phyloP scores from a whole-genome alignment of 2,329 filamentous ascomycete genomes.

The Fusarium neocosmosporiellum region DNA sequence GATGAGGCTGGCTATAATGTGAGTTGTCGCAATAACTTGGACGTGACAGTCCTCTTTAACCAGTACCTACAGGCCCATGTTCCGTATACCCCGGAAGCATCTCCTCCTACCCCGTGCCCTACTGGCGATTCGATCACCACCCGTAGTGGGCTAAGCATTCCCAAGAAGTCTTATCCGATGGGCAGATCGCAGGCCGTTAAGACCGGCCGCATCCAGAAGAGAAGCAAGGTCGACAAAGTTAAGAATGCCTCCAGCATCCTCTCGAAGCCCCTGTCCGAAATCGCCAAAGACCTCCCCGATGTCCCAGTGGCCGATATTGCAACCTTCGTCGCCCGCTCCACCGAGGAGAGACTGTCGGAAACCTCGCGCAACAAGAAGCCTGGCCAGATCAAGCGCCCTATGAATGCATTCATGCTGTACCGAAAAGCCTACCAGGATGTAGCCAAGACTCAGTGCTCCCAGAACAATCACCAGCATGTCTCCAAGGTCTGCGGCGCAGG shows the following conservation, averaged over 20 bases:
- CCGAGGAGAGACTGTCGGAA: slow-evolving; percentile 74
- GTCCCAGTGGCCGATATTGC: slow-evolving; percentile 82
- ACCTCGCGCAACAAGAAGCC: slow-evolving; percentile 72
- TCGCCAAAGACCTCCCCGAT: slow-evolving; percentile 71
- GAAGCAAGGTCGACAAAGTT: slow-evolving; percentile 46
- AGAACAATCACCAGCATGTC: slow-evolving; percentile 94
- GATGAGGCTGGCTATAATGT: slow-evolving; percentile 38
- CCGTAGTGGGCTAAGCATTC: slow-evolving; percentile 50
- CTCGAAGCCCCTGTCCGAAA: slow-evolving; percentile 74
- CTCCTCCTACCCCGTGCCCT: slow-evolving; percentile 55
- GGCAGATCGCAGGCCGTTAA: slow-evolving; percentile 28
- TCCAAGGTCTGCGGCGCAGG: slow-evolving; percentile 88
- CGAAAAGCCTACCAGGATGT: slow-evolving; percentile 91
- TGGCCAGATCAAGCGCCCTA: slow-evolving; percentile 87
- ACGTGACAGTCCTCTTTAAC: slow-evolving; percentile 1
- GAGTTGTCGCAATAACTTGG: background rate
- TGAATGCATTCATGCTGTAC: slow-evolving; percentile 99
- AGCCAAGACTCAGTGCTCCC: slow-evolving; percentile 81
- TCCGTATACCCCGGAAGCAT: slow-evolving; percentile 60
- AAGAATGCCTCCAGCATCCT: slow-evolving; percentile 60
- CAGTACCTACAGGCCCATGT: slow-evolving; percentile 18
- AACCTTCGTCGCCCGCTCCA: slow-evolving; percentile 78
- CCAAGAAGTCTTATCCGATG: slow-evolving; percentile 31
- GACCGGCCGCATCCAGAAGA: slow-evolving; percentile 40
- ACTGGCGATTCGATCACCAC: slow-evolving; percentile 47